Evolutionary conservation across 306 rosid species (phyloP).

Genomic region (Lathyrus oleraceus): DNA sequence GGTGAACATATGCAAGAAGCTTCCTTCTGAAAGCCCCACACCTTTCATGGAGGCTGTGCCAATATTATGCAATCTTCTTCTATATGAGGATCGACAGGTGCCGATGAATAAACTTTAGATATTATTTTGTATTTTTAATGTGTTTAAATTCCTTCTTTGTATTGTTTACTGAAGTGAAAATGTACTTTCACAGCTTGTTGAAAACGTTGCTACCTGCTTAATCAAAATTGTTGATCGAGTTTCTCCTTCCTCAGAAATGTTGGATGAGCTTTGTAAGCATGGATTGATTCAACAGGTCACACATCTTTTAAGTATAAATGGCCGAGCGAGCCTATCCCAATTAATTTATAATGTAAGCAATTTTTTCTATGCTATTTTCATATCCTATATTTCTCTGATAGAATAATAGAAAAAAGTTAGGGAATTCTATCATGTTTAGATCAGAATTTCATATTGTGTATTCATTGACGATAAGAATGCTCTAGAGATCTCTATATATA

Average conservation of each 20-base stretch:
- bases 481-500: no score
- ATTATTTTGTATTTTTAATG: slow-evolving; percentile 15
- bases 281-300: slow-evolving; percentile 76
- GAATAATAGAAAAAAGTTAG: no score
- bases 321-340: slow-evolving; percentile 61
- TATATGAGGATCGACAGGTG: slow-evolving; percentile 92
- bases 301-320: slow-evolving; percentile 66
- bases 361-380: slow-evolving; percentile 6
- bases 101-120: slow-evolving; percentile 20
- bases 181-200: slow-evolving; percentile 74
- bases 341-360: slow-evolving; percentile 66
- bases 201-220: slow-evolving; percentile 80
- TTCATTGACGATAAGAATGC: no score
- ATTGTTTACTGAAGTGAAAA: slow-evolving; percentile 28
- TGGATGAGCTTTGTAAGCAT: slow-evolving; percentile 86
- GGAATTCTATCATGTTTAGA: no score
- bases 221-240: slow-evolving; percentile 76
- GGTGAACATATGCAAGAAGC: slow-evolving; percentile 91
- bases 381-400: slow-evolving; percentile 37
- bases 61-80: slow-evolving; percentile 89
- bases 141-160: slow-evolving; percentile 19
- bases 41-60: slow-evolving; percentile 95
- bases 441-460: no score
- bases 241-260: slow-evolving; percentile 63
- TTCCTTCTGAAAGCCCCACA: slow-evolving; percentile 79